Percentiles rank a stretch among this genome's conserved stretches.
These are phyloP conservation scores for Fusarium protoensiforme DNA, from an alignment of 2,329 filamentous ascomycete species.

Conservation along the genomic window DNA sequence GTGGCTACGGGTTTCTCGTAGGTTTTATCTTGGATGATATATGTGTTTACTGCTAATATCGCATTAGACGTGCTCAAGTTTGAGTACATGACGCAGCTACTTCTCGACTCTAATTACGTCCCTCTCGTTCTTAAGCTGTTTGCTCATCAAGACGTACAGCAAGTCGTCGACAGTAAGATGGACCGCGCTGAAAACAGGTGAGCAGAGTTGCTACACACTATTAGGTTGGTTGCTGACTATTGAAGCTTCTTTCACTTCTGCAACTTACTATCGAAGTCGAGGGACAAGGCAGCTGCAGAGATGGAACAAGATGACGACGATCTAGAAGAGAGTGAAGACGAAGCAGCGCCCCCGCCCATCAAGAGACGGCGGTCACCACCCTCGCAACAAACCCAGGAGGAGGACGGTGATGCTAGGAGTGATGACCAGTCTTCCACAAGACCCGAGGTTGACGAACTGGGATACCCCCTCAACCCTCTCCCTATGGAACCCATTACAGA, in stretches of 20 bases:
- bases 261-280: conserved; percentile 70
- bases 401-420: conserved; percentile 44
- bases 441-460: conserved; percentile 85
- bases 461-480: conserved; percentile 78
- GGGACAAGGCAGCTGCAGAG: conserved; percentile 49
- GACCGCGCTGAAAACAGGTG: conserved; percentile 86
- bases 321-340: conserved; percentile 72
- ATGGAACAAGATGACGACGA: conserved; percentile 49
- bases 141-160: conserved; percentile 92
- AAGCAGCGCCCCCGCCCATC: conserved; percentile 88
- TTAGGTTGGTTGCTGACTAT: conserved; percentile 6
- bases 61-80: conserved; percentile 87
- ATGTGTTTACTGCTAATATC: conserved; percentile 23
- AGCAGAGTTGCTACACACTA: conserved; percentile 28
- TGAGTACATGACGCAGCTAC: conserved; percentile 92
- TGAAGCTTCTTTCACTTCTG: conserved; percentile 91
- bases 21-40: conserved; percentile 47
- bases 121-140: conserved; percentile 93
- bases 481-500: conserved; percentile 83
- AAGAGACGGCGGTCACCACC: conserved; percentile 64
- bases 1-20: conserved; percentile 96
- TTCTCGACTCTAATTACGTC: conserved; percentile 95
- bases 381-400: conserved; percentile 44
- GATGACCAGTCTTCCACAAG: conserved; percentile 52
- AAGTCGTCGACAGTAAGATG: conserved; percentile 85